Base-by-base conservation (phyloP, 495 filamentous ascomycete genomes). In the Endocarpon pusillum region DNA sequence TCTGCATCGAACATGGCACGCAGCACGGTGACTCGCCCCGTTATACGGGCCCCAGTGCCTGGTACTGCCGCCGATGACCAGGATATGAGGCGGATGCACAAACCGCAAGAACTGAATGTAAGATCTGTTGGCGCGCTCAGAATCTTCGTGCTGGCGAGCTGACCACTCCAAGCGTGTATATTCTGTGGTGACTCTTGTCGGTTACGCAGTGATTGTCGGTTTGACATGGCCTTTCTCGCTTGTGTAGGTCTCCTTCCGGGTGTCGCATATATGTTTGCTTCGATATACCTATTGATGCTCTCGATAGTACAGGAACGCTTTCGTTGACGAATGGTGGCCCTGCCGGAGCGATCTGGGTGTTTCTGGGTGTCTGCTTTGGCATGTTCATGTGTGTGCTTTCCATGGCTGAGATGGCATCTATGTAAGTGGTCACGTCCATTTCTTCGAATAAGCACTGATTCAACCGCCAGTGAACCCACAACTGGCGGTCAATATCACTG, bases 401-500 rank as follows among this genome's bases (percentile, higher is more conserved):
- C 19, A 50, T 69, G 42, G 54, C 59, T 0, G 63, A 66, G 36
- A 60, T 66, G 45, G 55, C 54, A 4, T 61, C 53, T 2, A 63
- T 67, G 61, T 54, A 46, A 32, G 38, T 23, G 3, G 25, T 31
- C 10, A 36, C 35, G 3, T 21, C n/a, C 5, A 7, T 35, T 6
- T 35, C 33, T 19, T 28, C n/a, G 9, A 14, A 46, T 45, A n/a
- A 11, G 29, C 15, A 6, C 12, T 27, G 19, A 28, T 37, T 20
- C 3, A 18, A 17, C 26, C 4, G 4, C 33, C 19, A 54, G 52
- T 31, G 48, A 58, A 3, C 59, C 61, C 15, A 64, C 59, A 1
- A 47, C 51, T 0, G 59, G 53, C 8, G 62, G 63, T 11, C 62
- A 65, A 38, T 67, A 67, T 34, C 62, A 62, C 42, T 67, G 64